Base-by-base conservation (phyloP, 495 filamentous ascomycete genomes). In the Daldinia decipiens region DNA sequence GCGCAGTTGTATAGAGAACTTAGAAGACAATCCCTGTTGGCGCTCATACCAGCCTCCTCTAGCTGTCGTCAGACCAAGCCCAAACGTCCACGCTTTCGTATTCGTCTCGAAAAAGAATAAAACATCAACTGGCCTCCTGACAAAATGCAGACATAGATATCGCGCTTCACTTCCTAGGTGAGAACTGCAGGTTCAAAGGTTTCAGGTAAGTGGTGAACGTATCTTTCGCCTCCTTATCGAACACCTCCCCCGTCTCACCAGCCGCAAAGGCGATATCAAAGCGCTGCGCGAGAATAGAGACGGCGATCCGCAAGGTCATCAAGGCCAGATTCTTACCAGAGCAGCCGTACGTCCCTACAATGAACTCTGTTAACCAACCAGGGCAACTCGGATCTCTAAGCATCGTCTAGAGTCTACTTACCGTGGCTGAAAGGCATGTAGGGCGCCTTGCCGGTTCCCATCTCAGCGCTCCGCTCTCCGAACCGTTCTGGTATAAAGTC, bases 401-500 rank as follows among this genome's bases (percentile, higher is more conserved):
- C 15, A 11, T 31, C 11, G 34, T 11, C 29, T 12, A 13, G 13
- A 6, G 29, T 2, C 7, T 5, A 3, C 62, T 63, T 58, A 62
- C 75, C 75, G 0, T 17, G 13, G 13, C 61, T 66, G n/a, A 75
- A 76, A 5, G 75, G 70, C 15, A 77, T 56, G 19, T 62, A 77
- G 3, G 73, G 67, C 13, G 55, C 65, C n/a, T 38, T 54, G 6
- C 70, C 52, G 5, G 75, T 73, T n/a, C 58, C 60, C 47, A 77
- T 70, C 53, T 63, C 51, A 5, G 52, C 65, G 79, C 84, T 87
- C 34, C 88, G 80, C 29, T 72, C 69, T 24, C 64, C 63, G 17
- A 57, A 72, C 15, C 69, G 53, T 67, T 88, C 85, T 0, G 87
- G 87, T 17, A 86, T 73, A 71, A 87, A 89, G 4, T 82, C 81